Conservation (phyloP, 306 rosid genomes). For the Casuarina glauca region DNA sequence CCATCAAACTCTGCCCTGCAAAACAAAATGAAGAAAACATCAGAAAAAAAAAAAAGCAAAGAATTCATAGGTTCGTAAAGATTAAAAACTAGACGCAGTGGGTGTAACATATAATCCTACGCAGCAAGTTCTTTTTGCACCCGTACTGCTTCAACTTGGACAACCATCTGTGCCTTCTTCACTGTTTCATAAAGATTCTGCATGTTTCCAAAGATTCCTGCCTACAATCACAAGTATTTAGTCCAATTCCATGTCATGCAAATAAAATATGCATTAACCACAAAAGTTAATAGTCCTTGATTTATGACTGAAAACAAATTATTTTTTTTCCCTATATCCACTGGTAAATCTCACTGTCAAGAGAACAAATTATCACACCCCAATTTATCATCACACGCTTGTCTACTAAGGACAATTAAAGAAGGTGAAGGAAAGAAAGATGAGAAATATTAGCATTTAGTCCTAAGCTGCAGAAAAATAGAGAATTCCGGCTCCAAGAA, state of each 20-base stretch:
- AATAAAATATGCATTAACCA: background rate
- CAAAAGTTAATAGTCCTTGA: background rate
- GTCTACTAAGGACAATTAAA: background rate
- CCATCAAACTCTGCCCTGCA: slow-evolving; percentile 89
- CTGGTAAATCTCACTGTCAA: background rate
- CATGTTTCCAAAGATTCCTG: slow-evolving; percentile 77
- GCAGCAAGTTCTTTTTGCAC: slow-evolving; percentile 85
- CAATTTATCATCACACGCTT: background rate
- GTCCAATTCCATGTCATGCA: background rate
- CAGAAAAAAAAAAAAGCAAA: slow-evolving; percentile 12
- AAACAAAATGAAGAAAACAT: slow-evolving; percentile 9
- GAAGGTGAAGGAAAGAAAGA: background rate
- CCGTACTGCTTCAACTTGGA: slow-evolving; percentile 84
- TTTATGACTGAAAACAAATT: background rate
- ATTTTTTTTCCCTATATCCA: background rate
- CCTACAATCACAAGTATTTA: slow-evolving; percentile 36
- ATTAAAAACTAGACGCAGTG: slow-evolving; percentile 17
- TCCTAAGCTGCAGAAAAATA: background rate
- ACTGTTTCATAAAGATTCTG: slow-evolving; percentile 76
- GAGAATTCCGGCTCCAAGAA: background rate
- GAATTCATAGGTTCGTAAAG: slow-evolving; percentile 9
- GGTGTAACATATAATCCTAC: slow-evolving; percentile 42
- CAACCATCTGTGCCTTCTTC: slow-evolving; percentile 83
- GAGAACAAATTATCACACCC: background rate
- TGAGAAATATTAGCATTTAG: background rate